Percentiles rank a stretch among this genome's conserved stretches.
These are phyloP conservation scores for Globisporangium rhizosaccharum DNA, from an alignment of 352 stramenopile species.

Conservation along the genomic window DNA sequence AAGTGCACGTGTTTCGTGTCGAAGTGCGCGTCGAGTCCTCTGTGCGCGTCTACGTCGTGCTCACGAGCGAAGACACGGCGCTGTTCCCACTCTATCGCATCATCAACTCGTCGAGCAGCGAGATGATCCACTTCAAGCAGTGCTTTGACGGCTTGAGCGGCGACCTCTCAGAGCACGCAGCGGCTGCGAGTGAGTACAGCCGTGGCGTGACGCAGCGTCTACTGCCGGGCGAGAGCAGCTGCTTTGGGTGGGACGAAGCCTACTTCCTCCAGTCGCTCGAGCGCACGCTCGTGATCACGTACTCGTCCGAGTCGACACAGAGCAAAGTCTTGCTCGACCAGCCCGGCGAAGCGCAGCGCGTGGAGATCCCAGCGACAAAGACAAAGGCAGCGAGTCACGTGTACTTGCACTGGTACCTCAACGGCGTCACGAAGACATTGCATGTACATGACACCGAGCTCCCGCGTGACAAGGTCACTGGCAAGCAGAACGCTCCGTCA, in stretches of 20 bases:
- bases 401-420: constrained; percentile 78
- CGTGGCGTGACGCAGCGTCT: constrained; percentile 65
- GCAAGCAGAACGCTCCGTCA: constrained; percentile 27
- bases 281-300: constrained; percentile 56
- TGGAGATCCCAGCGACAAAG: constrained; percentile 50
- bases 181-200: constrained; percentile 34
- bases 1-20: constrained; percentile 73
- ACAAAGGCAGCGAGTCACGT: constrained; percentile 21
- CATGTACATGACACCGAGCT: constrained; percentile 65
- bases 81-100: constrained; percentile 72
- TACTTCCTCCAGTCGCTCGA: constrained; percentile 70
- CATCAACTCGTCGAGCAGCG: constrained; percentile 62
- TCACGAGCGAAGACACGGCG: constrained; percentile 63
- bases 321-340: constrained; percentile 74
- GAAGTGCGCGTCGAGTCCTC: constrained; percentile 72
- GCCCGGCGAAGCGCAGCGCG: constrained; percentile 48
- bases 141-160: constrained; percentile 52
- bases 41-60: constrained; percentile 67
- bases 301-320: constrained; percentile 32
- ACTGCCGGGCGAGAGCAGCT: constrained; percentile 60
- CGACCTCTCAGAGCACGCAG: constrained; percentile 40
- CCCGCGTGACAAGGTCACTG: constrained; percentile 57
- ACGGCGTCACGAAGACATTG: constrained; percentile 80
- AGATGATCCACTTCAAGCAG: constrained; percentile 81
- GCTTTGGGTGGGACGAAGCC: constrained; percentile 84